These are phyloP conservation scores for Penicillium maclennaniae DNA, from an alignment of 495 filamentous ascomycete genomes.

Conservation along the genomic window DNA sequence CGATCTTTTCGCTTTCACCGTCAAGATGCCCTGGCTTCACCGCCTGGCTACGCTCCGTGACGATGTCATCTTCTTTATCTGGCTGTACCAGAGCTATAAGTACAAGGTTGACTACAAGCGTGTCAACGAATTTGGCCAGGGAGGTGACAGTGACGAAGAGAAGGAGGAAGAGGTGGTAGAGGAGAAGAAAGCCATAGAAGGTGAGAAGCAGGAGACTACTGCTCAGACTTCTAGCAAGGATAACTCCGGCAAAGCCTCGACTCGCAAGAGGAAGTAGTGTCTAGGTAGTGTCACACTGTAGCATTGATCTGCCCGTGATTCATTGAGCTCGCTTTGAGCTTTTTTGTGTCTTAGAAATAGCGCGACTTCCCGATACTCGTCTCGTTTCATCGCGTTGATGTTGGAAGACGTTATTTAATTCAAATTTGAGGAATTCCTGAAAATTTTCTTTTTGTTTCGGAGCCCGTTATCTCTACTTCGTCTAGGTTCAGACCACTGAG, in stretches of 20 bases:
- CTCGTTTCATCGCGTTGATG: background rate
- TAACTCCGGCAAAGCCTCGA: conserved; percentile 23
- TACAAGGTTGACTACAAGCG: conserved; percentile 91
- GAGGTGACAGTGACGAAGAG: conserved; percentile 77
- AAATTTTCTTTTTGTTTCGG: background rate
- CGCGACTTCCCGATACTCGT: background rate
- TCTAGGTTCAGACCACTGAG: too few species aligned
- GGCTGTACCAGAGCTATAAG: conserved; percentile 90
- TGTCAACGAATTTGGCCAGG: conserved; percentile 97
- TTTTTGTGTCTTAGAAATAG: background rate
- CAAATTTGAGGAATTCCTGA: background rate
- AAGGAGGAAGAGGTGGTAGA: conserved; percentile 60
- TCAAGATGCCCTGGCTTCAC: conserved; percentile 97
- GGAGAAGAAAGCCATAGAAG: conserved; percentile 33
- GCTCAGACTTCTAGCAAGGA: conserved; percentile 34
- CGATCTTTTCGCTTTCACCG: conserved; percentile 93
- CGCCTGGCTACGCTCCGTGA: conserved; percentile 91
- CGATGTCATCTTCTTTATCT: conserved; percentile 97
- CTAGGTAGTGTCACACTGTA: too few species aligned
- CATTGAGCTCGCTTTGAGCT: background rate
- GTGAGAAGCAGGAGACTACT: conserved; percentile 47
- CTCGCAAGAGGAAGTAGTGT: conserved; percentile 42
- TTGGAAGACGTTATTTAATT: background rate
- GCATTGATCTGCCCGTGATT: background rate
- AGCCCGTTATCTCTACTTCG: too few species aligned